phyloP scores from a whole-genome alignment of 306 rosid genomes.

The Luffa aegyptiaca region DNA sequence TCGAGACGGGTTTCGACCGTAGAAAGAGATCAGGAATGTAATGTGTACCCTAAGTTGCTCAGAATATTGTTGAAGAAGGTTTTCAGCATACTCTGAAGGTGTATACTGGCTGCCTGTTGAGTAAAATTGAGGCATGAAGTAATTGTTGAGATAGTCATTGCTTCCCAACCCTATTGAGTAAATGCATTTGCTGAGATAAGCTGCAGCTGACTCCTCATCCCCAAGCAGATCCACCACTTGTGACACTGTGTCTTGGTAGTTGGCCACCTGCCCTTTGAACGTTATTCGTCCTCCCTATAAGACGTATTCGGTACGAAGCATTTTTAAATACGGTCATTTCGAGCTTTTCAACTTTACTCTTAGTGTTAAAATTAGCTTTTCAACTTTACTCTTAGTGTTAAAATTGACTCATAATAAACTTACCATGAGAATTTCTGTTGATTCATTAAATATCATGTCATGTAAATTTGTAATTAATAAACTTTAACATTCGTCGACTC shows the following conservation, averaged over 20 bases:
- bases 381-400: no score
- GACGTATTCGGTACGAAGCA: neutral
- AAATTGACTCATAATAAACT: no score
- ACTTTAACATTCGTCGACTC: no score
- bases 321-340: neutral
- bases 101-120: constrained; percentile 46
- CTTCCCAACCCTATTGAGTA: constrained; percentile 85
- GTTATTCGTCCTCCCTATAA: constrained; percentile 71
- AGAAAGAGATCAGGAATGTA: neutral
- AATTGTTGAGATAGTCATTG: constrained; percentile 94
- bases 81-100: constrained; percentile 58
- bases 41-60: constrained; percentile 44
- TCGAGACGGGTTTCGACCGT: neutral
- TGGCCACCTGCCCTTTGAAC: constrained; percentile 71
- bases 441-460: no score
- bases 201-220: constrained; percentile 41
- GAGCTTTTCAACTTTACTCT: no score
- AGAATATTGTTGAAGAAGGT: constrained; percentile 50
- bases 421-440: no score
- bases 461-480: no score
- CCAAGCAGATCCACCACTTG: constrained; percentile 58
- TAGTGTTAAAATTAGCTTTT: no score
- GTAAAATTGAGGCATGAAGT: constrained; percentile 76
- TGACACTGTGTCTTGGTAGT: constrained; percentile 59
- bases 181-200: constrained; percentile 62